Evolutionary conservation across 768 basidiomycete genomes (phyloP), one percentile per base, ranked within the genome.

Genomic region (Fistulinella prunicolor): DNA sequence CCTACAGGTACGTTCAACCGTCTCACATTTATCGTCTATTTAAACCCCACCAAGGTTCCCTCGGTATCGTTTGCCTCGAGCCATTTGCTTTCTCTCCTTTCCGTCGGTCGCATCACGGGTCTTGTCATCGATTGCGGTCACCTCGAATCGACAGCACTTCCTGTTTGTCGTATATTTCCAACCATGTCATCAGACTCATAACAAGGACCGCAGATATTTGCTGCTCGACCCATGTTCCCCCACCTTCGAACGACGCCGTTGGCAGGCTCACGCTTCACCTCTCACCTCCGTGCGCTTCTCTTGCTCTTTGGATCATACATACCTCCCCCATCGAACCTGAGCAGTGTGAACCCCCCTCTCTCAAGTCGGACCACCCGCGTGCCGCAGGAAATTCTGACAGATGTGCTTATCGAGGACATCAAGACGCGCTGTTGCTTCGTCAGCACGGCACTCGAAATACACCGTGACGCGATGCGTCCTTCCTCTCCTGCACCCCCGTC

Each of bases 111-210:
- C 49, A 87, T 94, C 55, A 94, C 94, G 2, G 96, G 95, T 6
- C 79, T 99, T 13, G 95, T 98, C 1, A 71, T 98, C 3, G 96
- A 99, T 62, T 86, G 85, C 55, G 96, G 96, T 1, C 85, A 95
- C 64, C 76, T 95, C 4, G 96, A 98, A 65, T 89, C 93, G 0
- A 86, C 85, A 4, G 82, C 83, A 5, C 75, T 97, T 19, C 94
- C 96, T 0, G 95, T 95, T 57, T 45, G 88, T 70, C 9, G 20
- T 6, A 12, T 46, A 14, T 32, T 38, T 6, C 24, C 30, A 10
- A 28, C n/a, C 23, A 4, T 19, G 14, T 35, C 20, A 44, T 38
- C 17, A 38, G 38, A 28, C 47, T 45, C 39, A 47, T 44, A 35
- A 30, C 44, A n/a, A 38, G 9, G n/a, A 37, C 38, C 22, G 7